Base-by-base conservation (phyloP, 257 asterid genomes). In the Solanum dulcamara region DNA sequence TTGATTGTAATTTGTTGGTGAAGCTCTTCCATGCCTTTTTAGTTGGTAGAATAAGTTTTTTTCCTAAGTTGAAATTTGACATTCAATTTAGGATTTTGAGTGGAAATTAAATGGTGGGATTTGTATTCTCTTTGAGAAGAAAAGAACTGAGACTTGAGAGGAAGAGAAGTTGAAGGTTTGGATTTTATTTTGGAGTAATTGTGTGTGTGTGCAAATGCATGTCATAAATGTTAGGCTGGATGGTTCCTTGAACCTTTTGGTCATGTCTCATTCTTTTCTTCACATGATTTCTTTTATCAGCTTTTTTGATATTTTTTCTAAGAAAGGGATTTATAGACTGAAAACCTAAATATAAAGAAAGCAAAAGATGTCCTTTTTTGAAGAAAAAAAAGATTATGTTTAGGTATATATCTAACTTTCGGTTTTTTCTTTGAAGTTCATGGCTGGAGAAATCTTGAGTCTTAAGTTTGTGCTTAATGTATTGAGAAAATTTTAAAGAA, bases 21-120 rank as follows among this genome's bases (percentile, higher is more conserved):
- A 88, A 87, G 88, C 85, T 88, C 77, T 86, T 89, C 89, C 89
- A 89, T 66, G 89, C 88, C 15, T 85, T 90, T 85, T 60, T 90
- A 80, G 90, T 83, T 80, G 91, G 90, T 24, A 62, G 28, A 86
- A 30, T 64, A 64, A 89, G 87, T 60, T 89, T 93, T 60, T 66
- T 84, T 30, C 87, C 66, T 42, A 85, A 74, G 38, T 88, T 86
- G 92, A 88, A 89, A 30, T 20, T 77, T 88, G 92, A 89, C 90
- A 89, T 91, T 82, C 87, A 90, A 80, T 66, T 10, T 42, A 28
- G 17, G 7, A 22, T 38, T 51, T 17, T 42, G 53, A 44, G 24
- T 20, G n/a, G 60, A 33, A 85, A 75, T 71, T 35, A 35, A 15
- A 30, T 40, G 70, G 22, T 67, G 66, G 35, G 30, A 2, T 37